These are phyloP conservation scores for Warburgia ugandensis DNA, from an alignment of 164 flowering plant species.

Conservation along the genomic window DNA sequence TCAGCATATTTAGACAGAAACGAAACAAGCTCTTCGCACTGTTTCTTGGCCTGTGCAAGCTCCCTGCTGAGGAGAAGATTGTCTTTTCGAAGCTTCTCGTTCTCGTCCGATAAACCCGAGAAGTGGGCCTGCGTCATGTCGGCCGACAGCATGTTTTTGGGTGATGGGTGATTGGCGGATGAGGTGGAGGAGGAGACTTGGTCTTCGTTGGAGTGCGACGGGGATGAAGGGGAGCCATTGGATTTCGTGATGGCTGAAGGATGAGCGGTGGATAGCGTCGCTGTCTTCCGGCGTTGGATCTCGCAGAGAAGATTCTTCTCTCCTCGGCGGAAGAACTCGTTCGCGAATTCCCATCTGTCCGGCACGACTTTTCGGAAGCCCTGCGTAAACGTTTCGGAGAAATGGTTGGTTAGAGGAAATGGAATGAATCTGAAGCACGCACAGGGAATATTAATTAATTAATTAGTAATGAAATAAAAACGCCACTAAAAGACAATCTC, in stretches of 20 bases:
- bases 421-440: too few species aligned
- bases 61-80: slow-evolving; percentile 56
- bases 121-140: slow-evolving; percentile 29
- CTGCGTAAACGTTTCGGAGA: slow-evolving; percentile 10
- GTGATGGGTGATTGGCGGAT: slow-evolving; percentile 24
- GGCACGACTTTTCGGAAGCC: slow-evolving; percentile 73
- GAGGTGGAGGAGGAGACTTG: slow-evolving; percentile 52
- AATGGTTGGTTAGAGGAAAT: not conserved
- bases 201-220: slow-evolving; percentile 53
- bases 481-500: too few species aligned
- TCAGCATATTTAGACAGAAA: slow-evolving; percentile 41
- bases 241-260: slow-evolving; percentile 12
- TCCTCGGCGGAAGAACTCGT: slow-evolving; percentile 65
- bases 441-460: too few species aligned
- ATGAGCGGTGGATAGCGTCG: slow-evolving; percentile 5
- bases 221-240: slow-evolving; percentile 18
- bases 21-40: slow-evolving; percentile 57
- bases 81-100: slow-evolving; percentile 59
- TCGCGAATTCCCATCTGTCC: slow-evolving; percentile 88
- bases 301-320: slow-evolving; percentile 58
- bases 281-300: slow-evolving; percentile 64
- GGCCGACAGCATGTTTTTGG: slow-evolving; percentile 38
- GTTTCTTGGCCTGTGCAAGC: slow-evolving; percentile 56
- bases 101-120: slow-evolving; percentile 55
- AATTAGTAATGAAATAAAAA: too few species aligned